Conservation (phyloP, 139 green algal genomes). For the Coelastrella sp. region DNA sequence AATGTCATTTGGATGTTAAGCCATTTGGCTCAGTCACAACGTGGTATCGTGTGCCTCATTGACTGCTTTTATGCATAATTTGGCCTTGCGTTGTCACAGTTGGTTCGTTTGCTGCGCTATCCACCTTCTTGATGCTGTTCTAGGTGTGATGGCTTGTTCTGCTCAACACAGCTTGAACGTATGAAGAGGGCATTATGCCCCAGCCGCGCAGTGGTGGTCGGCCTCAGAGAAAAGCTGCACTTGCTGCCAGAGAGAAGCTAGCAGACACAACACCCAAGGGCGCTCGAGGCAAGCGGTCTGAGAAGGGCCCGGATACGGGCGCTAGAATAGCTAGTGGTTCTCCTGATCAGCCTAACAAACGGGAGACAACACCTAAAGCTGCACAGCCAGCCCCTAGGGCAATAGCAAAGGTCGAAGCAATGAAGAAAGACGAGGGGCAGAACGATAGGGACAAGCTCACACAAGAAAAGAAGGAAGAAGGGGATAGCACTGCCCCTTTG, state of each 20-base stretch:
- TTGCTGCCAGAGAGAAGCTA: constrained; percentile 41
- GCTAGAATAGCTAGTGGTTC: background rate
- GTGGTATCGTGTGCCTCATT: no score
- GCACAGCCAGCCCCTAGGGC: background rate
- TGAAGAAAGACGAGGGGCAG: constrained; percentile 48
- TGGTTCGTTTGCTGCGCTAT: no score
- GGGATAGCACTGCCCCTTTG: constrained; percentile 72
- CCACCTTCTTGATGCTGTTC: background rate
- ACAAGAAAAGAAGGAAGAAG: constrained; percentile 68
- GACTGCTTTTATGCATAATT: no score
- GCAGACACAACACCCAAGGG: constrained; percentile 17
- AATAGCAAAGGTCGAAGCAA: background rate
- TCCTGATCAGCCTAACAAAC: background rate
- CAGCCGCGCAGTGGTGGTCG: constrained; percentile 14
- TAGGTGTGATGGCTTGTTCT: background rate
- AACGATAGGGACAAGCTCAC: constrained; percentile 48
- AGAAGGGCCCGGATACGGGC: background rate
- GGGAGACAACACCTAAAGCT: background rate
- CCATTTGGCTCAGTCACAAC: no score
- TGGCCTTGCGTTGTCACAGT: no score
- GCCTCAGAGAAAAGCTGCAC: constrained; percentile 42
- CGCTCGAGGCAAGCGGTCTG: background rate
- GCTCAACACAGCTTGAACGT: background rate
- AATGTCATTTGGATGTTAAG: no score
- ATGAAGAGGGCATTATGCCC: constrained; percentile 35